Percentiles rank a stretch among this genome's conserved stretches.
phyloP scores from a whole-genome alignment of 2,329 filamentous ascomycete genomes.

The Apiospora aurea region DNA sequence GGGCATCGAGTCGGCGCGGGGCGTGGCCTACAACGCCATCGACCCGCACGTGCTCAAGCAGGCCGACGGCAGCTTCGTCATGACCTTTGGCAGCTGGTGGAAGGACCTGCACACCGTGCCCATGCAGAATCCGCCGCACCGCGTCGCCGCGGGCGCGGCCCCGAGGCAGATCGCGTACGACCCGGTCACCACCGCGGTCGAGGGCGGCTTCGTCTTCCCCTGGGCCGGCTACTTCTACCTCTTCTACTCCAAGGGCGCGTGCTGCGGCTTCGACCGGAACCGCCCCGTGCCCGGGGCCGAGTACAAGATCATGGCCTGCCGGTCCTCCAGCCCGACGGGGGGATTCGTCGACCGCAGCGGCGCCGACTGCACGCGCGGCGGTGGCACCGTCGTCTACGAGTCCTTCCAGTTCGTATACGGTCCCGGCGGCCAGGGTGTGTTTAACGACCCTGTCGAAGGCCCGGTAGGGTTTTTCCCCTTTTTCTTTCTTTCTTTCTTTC shows the following conservation, averaged over 20 bases:
- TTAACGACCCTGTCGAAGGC: constrained; percentile 55
- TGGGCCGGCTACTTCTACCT: constrained; percentile 67
- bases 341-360: constrained; percentile 65
- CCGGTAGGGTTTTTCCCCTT: constrained; percentile 46
- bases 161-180: constrained; percentile 62
- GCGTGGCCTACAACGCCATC: constrained; percentile 65
- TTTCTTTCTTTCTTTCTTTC: neutral
- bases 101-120: constrained; percentile 66
- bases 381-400: constrained; percentile 64
- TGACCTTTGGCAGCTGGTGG: constrained; percentile 76
- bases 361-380: constrained; percentile 58
- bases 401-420: constrained; percentile 66
- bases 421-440: constrained; percentile 67
- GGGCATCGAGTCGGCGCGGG: constrained; percentile 54
- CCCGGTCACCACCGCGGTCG: constrained; percentile 58
- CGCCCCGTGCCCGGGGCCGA: constrained; percentile 63
- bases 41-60: constrained; percentile 60
- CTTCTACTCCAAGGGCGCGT: constrained; percentile 67
- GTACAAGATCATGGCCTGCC: constrained; percentile 71
- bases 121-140: constrained; percentile 47
- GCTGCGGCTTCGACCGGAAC: constrained; percentile 64
- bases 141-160: constrained; percentile 36
- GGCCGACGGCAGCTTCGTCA: constrained; percentile 50
- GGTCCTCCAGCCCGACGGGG: constrained; percentile 58
- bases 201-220: constrained; percentile 64